A percentile compares a stretch with the other conserved stretches of the same genome.
These are phyloP conservation scores for Lentinula boryana DNA, from an alignment of 768 basidiomycete species.

Conservation along the genomic window DNA sequence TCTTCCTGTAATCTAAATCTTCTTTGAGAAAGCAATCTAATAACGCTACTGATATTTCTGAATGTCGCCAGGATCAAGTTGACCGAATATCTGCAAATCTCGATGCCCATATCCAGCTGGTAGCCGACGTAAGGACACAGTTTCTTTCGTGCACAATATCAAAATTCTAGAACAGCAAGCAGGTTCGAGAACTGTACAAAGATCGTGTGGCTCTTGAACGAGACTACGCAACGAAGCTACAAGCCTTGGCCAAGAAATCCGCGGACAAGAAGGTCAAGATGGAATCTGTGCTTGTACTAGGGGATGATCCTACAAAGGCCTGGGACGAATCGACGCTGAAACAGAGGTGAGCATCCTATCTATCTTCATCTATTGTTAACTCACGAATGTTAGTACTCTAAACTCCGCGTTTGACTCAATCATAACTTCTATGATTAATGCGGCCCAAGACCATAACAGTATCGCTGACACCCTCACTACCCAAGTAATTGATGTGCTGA, in stretches of 20 bases:
- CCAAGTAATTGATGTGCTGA: constrained; percentile 62
- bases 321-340: constrained; percentile 47
- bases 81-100: constrained; percentile 53
- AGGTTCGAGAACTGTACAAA: constrained; percentile 72
- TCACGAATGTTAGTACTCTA: constrained; percentile 48
- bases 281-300: constrained; percentile 50
- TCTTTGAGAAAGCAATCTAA: constrained; percentile 5
- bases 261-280: constrained; percentile 65
- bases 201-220: constrained; percentile 66
- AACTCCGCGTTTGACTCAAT: constrained; percentile 64
- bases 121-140: constrained; percentile 53
- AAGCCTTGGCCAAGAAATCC: constrained; percentile 58
- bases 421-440: constrained; percentile 49
- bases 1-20: constrained; percentile 40
- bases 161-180: background rate
- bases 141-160: background rate
- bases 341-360: constrained; percentile 40
- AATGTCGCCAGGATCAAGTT: constrained; percentile 55
- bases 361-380: background rate
- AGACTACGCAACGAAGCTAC: constrained; percentile 73
- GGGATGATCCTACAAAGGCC: constrained; percentile 60
- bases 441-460: constrained; percentile 64
- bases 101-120: constrained; percentile 59
- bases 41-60: constrained; percentile 7
- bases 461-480: constrained; percentile 56